A percentile compares a stretch with the other conserved stretches of the same genome.
phyloP scores from a whole-genome alignment of 2,329 filamentous ascomycete genomes.

The Colletotrichum falcatum region DNA sequence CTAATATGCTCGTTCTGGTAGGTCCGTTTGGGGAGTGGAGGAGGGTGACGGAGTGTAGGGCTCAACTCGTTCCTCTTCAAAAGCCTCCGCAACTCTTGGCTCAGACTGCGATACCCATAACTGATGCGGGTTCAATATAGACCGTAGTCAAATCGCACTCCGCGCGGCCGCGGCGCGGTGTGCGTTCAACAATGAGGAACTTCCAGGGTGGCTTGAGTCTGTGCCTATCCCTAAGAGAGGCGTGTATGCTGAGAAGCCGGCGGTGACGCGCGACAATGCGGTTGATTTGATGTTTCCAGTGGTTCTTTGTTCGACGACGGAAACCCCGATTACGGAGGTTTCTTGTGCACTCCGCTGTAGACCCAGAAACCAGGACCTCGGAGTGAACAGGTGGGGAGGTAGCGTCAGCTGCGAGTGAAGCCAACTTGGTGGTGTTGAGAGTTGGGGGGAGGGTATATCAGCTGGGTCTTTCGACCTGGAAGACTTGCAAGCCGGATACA shows the following conservation, averaged over 20 bases:
- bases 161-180: constrained; percentile 39
- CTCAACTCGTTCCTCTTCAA: constrained; percentile 27
- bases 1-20: background rate
- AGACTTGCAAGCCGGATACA: background rate
- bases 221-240: constrained; percentile 5
- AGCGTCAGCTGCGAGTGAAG: constrained; percentile 79
- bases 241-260: constrained; percentile 16
- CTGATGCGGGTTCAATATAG: constrained; percentile 25
- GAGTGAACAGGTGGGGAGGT: constrained; percentile 86
- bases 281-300: background rate
- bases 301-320: background rate
- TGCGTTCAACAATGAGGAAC: constrained; percentile 27
- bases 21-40: background rate
- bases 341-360: constrained; percentile 96
- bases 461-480: constrained; percentile 39
- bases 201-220: constrained; percentile 23
- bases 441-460: constrained; percentile 44
- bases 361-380: constrained; percentile 93
- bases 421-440: constrained; percentile 86
- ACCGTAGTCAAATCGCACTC: constrained; percentile 33
- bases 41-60: background rate
- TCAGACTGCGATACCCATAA: constrained; percentile 40
- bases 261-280: constrained; percentile 3
- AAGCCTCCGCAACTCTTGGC: constrained; percentile 38
- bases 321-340: constrained; percentile 88